Base-by-base conservation (phyloP, 2,329 filamentous ascomycete species). In the Huntiella savannae region DNA sequence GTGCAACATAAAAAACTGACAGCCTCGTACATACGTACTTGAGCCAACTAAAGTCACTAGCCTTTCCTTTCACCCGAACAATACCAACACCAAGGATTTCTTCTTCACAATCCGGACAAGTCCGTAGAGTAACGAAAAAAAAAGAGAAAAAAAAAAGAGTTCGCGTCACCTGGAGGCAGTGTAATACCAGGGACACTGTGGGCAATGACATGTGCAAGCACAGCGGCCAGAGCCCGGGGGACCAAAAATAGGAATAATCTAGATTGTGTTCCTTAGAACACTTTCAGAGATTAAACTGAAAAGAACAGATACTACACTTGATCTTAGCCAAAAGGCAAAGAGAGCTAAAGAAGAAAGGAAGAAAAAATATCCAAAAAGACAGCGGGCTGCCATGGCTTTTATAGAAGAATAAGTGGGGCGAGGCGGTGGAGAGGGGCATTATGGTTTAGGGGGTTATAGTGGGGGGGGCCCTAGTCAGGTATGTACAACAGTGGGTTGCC, bases 261-360 rank as follows among this genome's bases (percentile, higher is more conserved):
- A 68, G 69, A 71, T 73, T 75, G 69, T 68, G 68, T 69, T 69
- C 76, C 71, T 67, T 82, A 73, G 76, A 70, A 69, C 69, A 71
- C 73, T 85, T 83, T 80, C 80, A 87, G 81, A 81, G 78, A 85
- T 86, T 86, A 87, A 86, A 85, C 82, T 87, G 78, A 84, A 82
- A 86, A 87, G 82, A 87, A 87, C 80, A 85, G 80, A 83, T 85
- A 85, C 81, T 85, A 84, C 80, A 85, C 79, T 84, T 85, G 80
- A 85, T 85, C 80, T 84, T 82, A 82, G 75, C 75, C 71, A 75
- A 70, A 70, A 68, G 67, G 49, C 49, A 50, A 50, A 50, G 49
- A 50, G 49, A 50, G 49, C 49, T 50, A 16, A 50, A 50, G 49
- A 50, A 48, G 44, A 48, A 50, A 43, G 38, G 37, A 48, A 50